phyloP scores from a whole-genome alignment of 306 rosid species.

The Erythrophleum fordii region DNA sequence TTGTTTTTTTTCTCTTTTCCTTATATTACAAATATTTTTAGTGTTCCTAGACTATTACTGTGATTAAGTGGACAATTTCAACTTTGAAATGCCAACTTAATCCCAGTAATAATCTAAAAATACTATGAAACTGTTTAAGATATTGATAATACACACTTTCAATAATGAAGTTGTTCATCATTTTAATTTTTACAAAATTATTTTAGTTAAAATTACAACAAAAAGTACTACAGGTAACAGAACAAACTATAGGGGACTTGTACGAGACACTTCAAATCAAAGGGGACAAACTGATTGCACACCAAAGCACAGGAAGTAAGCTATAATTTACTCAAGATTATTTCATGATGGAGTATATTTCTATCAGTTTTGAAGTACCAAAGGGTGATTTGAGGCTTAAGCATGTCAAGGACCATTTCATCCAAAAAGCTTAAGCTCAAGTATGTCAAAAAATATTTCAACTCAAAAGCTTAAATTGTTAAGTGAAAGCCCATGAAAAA shows the following conservation, averaged over 20 bases:
- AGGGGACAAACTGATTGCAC: background rate
- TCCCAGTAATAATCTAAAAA: too few relatives aligned
- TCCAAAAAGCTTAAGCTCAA: background rate
- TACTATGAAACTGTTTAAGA: too few relatives aligned
- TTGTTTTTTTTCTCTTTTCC: too few relatives aligned
- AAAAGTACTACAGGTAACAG: background rate
- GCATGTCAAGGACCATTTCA: background rate
- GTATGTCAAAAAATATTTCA: background rate
- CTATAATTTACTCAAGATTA: background rate
- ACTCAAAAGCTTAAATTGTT: background rate
- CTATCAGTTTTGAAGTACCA: background rate
- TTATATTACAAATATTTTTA: too few relatives aligned
- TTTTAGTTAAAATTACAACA: background rate
- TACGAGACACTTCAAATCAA: background rate
- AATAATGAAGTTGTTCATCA: too few relatives aligned
- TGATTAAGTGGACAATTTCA: too few relatives aligned
- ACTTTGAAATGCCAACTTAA: too few relatives aligned
- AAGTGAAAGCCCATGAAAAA: background rate
- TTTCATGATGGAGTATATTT: background rate
- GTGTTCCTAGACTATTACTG: too few relatives aligned
- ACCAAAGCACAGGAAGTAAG: background rate
- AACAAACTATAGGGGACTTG: background rate
- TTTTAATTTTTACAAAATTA: background rate
- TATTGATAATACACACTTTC: too few relatives aligned
- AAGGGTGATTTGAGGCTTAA: background rate